phyloP scores from a whole-genome alignment of 2,329 filamentous ascomycete species.

The Claviceps quebecensis region DNA sequence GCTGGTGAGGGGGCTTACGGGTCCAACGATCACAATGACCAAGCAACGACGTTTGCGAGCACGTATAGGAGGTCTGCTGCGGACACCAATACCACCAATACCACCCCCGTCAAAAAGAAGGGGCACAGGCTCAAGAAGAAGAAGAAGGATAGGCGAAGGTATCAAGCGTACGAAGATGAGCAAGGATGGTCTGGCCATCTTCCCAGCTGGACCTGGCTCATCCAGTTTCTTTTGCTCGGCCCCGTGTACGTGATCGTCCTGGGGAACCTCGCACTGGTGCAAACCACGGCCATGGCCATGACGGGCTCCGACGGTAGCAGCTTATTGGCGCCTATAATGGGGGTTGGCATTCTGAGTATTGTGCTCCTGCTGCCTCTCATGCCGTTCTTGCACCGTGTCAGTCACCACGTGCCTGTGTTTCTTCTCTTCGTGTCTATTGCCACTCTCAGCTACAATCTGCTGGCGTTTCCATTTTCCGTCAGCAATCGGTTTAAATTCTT shows the following conservation, averaged over 20 bases:
- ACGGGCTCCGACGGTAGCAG: constrained; percentile 74
- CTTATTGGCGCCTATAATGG: constrained; percentile 56
- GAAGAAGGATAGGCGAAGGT: constrained; percentile 10
- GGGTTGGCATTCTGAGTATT: constrained; percentile 52
- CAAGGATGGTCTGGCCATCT: constrained; percentile 74
- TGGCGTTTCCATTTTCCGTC: constrained; percentile 76
- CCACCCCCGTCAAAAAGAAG: constrained; percentile 6
- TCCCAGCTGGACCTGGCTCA: constrained; percentile 72
- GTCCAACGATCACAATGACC: constrained; percentile 22
- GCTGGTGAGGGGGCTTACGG: constrained; percentile 20
- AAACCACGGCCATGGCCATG: constrained; percentile 61
- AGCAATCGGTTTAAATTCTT: constrained; percentile 72
- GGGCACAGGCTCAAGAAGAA: constrained; percentile 6
- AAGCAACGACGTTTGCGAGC: constrained; percentile 37
- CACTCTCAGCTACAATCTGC: constrained; percentile 73
- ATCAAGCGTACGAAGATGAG: constrained; percentile 49
- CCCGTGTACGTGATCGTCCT: constrained; percentile 66
- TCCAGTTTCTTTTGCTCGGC: constrained; percentile 70
- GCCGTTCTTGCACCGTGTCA: constrained; percentile 78
- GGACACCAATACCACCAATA: constrained; percentile 14
- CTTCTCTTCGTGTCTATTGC: constrained; percentile 58
- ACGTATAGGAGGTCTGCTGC: constrained; percentile 37
- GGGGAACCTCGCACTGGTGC: constrained; percentile 60
- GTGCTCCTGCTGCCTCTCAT: constrained; percentile 61
- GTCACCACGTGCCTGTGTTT: constrained; percentile 67